phyloP scores from a whole-genome alignment of 768 basidiomycete genomes.

The Ramaria sp. region DNA sequence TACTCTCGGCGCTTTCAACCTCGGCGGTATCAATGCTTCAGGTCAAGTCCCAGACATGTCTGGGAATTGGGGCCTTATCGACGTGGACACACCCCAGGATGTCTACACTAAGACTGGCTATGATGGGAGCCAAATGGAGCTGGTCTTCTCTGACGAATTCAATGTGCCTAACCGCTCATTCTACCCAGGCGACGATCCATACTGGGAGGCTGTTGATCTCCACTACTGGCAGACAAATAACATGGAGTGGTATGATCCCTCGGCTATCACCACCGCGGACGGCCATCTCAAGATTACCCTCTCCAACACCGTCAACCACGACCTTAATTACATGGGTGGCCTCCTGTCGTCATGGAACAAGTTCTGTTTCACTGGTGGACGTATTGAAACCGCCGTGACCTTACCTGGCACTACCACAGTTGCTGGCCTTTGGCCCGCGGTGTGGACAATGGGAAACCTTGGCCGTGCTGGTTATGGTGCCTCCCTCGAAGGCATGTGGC shows the following conservation, averaged over 20 bases:
- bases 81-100: constrained; percentile 58
- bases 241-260: constrained; percentile 86
- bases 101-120: constrained; percentile 46
- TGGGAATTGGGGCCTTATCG: constrained; percentile 63
- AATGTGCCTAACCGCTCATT: constrained; percentile 70
- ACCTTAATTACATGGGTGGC: constrained; percentile 62
- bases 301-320: constrained; percentile 52
- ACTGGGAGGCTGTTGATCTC: constrained; percentile 77
- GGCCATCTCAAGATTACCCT: constrained; percentile 74
- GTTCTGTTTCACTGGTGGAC: constrained; percentile 88
- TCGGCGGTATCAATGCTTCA: constrained; percentile 67
- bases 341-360: constrained; percentile 72
- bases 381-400: constrained; percentile 57
- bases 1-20: constrained; percentile 51
- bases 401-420: constrained; percentile 61
- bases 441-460: constrained; percentile 63
- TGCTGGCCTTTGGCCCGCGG: constrained; percentile 43
- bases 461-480: constrained; percentile 87
- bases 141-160: constrained; percentile 89
- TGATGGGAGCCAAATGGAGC: constrained; percentile 45
- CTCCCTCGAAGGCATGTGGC: constrained; percentile 78
- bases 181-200: constrained; percentile 83
- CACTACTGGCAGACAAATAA: constrained; percentile 76
- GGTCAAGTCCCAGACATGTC: constrained; percentile 50
- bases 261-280: constrained; percentile 57